Conservation (phyloP, 2,329 filamentous ascomycete species). For the Fusarium sp. region DNA sequence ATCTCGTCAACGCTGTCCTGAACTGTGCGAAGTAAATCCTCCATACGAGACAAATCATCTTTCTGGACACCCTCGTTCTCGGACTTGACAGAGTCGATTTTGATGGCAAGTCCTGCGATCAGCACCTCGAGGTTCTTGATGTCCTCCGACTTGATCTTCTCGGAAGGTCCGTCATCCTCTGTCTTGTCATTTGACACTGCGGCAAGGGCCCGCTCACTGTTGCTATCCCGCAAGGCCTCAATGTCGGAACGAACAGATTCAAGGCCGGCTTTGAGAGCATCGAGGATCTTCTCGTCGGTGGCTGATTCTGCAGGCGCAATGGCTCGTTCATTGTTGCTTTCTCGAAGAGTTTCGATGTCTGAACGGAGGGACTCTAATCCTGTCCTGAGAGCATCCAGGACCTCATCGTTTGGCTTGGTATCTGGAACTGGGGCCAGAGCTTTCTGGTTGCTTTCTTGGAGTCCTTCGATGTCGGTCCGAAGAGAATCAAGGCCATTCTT, state of each 20-base stretch:
- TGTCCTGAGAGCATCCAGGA: constrained; percentile 83
- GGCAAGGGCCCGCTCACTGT: constrained; percentile 59
- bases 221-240: constrained; percentile 71
- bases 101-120: constrained; percentile 82
- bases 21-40: constrained; percentile 62
- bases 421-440: constrained; percentile 67
- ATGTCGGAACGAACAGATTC: constrained; percentile 79
- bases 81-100: constrained; percentile 70
- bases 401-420: constrained; percentile 81
- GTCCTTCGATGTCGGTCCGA: constrained; percentile 36
- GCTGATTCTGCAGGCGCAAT: constrained; percentile 49
- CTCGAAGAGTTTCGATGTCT: constrained; percentile 74
- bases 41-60: constrained; percentile 65
- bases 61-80: constrained; percentile 52
- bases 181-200: constrained; percentile 35
- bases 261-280: constrained; percentile 82
- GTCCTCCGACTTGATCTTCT: constrained; percentile 72
- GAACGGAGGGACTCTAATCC: constrained; percentile 76
- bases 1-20: constrained; percentile 58
- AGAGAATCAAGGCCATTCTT: constrained; percentile 38
- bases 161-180: constrained; percentile 50
- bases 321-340: constrained; percentile 74
- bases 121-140: constrained; percentile 87
- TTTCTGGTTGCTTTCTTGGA: constrained; percentile 71
- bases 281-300: constrained; percentile 76